phyloP scores from a whole-genome alignment of 352 stramenopile genomes.

The Globisporangium lucens region DNA sequence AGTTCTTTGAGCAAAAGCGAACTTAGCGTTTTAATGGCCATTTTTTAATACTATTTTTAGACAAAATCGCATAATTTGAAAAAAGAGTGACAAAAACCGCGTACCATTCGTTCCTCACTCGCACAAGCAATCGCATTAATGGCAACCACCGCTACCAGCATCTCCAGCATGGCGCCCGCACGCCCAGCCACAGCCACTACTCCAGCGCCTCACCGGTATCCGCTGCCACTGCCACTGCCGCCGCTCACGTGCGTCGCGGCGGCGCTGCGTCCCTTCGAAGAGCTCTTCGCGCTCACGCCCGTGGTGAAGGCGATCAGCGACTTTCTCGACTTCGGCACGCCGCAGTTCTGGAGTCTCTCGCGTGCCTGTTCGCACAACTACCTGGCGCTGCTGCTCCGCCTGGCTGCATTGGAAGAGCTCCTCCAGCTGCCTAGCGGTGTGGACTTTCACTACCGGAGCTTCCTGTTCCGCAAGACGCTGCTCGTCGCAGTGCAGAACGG shows the following conservation, averaged over 20 bases:
- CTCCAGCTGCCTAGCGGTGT: not conserved
- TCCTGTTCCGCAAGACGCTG: conserved; percentile 8
- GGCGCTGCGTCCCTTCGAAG: not conserved
- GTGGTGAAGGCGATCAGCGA: conserved; percentile 7
- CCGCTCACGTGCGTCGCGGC: conserved; percentile 9
- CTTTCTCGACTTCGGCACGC: conserved; percentile 8
- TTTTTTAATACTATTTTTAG: too few species aligned
- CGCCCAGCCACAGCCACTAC: not conserved
- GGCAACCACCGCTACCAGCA: not conserved
- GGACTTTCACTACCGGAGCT: conserved; percentile 6
- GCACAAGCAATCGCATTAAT: not conserved
- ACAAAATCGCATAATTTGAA: too few species aligned
- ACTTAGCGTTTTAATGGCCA: too few species aligned
- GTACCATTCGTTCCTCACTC: too few species aligned
- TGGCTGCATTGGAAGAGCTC: not conserved
- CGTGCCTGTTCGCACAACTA: not conserved
- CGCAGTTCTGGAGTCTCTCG: conserved; percentile 10
- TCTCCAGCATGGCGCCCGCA: not conserved
- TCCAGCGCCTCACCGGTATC: not conserved
- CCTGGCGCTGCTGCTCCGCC: not conserved
- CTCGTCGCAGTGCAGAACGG: not conserved
- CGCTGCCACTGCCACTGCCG: not conserved
- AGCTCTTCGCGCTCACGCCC: conserved; percentile 2
- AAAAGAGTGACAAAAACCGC: too few species aligned
- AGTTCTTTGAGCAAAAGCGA: too few species aligned